Evolutionary conservation across 148 eudicot species (phyloP), one percentile per base, ranked within the genome.

Genomic region (Rhododendron vialii): DNA sequence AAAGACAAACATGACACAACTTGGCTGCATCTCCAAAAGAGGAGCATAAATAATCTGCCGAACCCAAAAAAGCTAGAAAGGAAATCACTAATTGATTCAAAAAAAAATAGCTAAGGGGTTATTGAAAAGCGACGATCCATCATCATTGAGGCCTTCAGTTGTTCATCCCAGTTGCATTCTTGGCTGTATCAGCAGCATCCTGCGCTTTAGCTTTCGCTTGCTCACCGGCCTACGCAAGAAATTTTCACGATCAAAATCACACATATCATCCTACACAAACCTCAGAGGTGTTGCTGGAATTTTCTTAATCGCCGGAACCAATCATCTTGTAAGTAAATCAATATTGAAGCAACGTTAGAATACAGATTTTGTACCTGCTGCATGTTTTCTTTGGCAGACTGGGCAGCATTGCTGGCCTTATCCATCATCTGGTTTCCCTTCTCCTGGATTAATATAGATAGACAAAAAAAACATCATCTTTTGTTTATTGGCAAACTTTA

Each of bases 111-210:
- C 41, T 30, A 83, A 7, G 33, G 14, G 38, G 26, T 24, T 47
- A 30, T 55, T 43, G 73, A 5, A 41, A 26, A 20, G 71, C 35
- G 9, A 6, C n/a, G 63, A 84, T 63, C 61, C 35, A 38, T 78
- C 83, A 85, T 80, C 22, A 1, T n/a, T 51, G 47, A 55, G 51
- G 24, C 9, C 51, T 87, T 91, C 82, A 88, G 24, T 90, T 92
- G 90, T 92, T 95, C 92, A 88, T 86, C 75, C 95, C 93, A 35
- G 92, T 88, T 84, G 95, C 98, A 73, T 92, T 85, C 89, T 95
- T 95, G 2, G 88, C 89, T 50, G 95, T 86, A 33, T 95, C 94
- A 69, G 86, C 89, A 4, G 95, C 93, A 18, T 85, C 91, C 80
- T 89, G 88, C 35, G 96, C 96, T 84, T 84, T 90, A 0, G 89